Percentiles rank a stretch among this genome's conserved stretches.
Evolutionary conservation across 2,329 filamentous ascomycete species (phyloP).

Genomic region (Fusarium lyarnte): DNA sequence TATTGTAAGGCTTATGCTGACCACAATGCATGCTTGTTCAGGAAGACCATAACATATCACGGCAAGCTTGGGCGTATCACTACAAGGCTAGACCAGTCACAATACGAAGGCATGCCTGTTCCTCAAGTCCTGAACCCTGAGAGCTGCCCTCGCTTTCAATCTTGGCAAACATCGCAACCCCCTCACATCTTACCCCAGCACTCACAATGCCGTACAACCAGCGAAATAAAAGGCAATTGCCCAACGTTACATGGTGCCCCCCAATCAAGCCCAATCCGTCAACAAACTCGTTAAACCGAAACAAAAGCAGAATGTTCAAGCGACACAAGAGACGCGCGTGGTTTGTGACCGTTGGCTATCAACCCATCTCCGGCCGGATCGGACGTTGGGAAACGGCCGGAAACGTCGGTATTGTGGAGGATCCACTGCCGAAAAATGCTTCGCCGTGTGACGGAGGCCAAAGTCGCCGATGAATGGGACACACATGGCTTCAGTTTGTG

Average conservation of each 20-base stretch:
- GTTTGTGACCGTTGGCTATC: conserved; percentile 6
- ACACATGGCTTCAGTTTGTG: background rate
- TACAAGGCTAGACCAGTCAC: background rate
- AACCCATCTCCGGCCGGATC: conserved; percentile 14
- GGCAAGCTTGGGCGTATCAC: background rate
- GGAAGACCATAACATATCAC: too few species aligned
- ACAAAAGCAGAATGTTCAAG: conserved; percentile 20
- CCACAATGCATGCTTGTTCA: background rate
- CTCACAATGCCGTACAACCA: conserved; percentile 8
- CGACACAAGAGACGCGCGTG: conserved; percentile 5
- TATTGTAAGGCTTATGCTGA: too few species aligned
- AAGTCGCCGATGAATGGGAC: conserved; percentile 6
- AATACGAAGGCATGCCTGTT: background rate
- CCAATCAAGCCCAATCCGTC: conserved; percentile 12
- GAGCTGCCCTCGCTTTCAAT: background rate
- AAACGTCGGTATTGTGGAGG: conserved; percentile 36
- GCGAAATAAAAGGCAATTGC: conserved; percentile 1
- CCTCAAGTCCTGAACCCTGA: background rate
- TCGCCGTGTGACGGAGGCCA: conserved; percentile 16
- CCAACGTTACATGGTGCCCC: conserved; percentile 27
- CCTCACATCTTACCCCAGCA: background rate
- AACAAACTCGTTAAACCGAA: conserved; percentile 27
- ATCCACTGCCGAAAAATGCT: conserved; percentile 27
- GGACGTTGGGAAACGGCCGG: conserved; percentile 32
- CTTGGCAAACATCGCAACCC: background rate